A percentile compares a stretch with the other conserved stretches of the same genome.
Conservation (phyloP, 1,284 basidiomycete species). For the Pyrrhoderma lamaoense region DNA sequence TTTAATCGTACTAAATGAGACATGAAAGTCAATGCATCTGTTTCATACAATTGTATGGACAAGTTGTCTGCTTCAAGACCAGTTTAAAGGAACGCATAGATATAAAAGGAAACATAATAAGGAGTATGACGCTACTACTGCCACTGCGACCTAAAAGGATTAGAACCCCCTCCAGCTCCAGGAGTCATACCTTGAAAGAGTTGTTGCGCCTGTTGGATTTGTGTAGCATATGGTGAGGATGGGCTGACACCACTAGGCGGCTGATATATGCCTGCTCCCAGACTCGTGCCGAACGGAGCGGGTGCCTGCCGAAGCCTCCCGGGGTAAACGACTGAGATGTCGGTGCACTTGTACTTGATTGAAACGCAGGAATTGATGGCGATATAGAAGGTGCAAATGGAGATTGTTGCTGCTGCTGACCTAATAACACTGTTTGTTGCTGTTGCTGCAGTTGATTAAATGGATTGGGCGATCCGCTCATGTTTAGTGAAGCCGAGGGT, state of each 20-base stretch:
- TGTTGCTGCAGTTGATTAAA: constrained; percentile 17
- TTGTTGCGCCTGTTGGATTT: constrained; percentile 17
- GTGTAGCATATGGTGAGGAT: constrained; percentile 4
- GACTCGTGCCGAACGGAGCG: too few species aligned
- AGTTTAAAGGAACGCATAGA: too few species aligned
- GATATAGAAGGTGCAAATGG: constrained; percentile 7
- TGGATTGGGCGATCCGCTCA: constrained; percentile 22
- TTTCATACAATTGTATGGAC: too few species aligned
- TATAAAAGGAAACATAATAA: neutral
- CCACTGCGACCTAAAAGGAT: constrained; percentile 9
- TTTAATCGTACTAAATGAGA: neutral
- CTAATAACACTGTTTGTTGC: constrained; percentile 9
- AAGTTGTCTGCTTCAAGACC: too few species aligned
- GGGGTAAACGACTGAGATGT: too few species aligned
- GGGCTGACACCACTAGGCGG: neutral
- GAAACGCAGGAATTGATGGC: neutral
- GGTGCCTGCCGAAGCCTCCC: too few species aligned
- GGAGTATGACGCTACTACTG: neutral
- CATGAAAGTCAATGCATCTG: too few species aligned
- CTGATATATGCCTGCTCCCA: neutral
- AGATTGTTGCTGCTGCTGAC: constrained; percentile 18
- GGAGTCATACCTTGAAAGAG: constrained; percentile 14
- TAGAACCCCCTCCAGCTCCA: constrained; percentile 2
- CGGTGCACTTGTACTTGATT: neutral
- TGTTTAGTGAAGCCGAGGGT: neutral